Evolutionary conservation across 371 early-diverging fungal genomes (phyloP), one percentile per base, ranked within the genome.

Genomic region (Blakeslea trispora): DNA sequence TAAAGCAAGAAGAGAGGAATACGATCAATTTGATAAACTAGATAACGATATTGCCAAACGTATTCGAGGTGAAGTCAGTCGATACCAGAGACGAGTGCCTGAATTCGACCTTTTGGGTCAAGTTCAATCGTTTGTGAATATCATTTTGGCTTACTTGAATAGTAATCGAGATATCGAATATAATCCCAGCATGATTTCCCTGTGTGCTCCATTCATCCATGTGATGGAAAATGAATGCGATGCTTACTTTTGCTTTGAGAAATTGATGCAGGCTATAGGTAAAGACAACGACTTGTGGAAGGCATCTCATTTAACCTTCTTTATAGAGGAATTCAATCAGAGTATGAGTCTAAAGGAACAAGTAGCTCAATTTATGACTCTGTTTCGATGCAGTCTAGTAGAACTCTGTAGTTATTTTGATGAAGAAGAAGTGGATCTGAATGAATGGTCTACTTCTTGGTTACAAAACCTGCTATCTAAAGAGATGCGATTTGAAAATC

Each of bases 371-470:
- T 93, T 93, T 55, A 83, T 90, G 81, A 87, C 89, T 23, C 72
- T 91, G 28, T 91, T 91, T 68, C 71, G 93, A 31, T 81, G 80
- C 23, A 72, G 87, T 24, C 69, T 91, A 47, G 91, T 92, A 14
- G 93, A 93, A 23, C 44, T 81, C 71, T 87, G 88, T 64, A 90
- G 84, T 64, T 93, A 92, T 72, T 94, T 97, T 77, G 94, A 95
- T 70, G 97, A 97, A 46, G 97, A 97, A 60, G 95, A 96, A 63
- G 92, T 96, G 23, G 90, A 93, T 48, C 76, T 92, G 42, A 86
- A 89, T 62, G 96, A 93, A 53, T 94, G 93, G 92, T 86, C 88
- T 1, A 83, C 92, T n/a, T 90, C 93, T 13, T 95, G 95, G 91
- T 79, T 96, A 44, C 88, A 85, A 48, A 83, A 81, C 57, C 61